Evolutionary conservation across 345 rosid species (phyloP), one percentile per base, ranked within the genome.

Genomic region (Citrus australasica): DNA sequence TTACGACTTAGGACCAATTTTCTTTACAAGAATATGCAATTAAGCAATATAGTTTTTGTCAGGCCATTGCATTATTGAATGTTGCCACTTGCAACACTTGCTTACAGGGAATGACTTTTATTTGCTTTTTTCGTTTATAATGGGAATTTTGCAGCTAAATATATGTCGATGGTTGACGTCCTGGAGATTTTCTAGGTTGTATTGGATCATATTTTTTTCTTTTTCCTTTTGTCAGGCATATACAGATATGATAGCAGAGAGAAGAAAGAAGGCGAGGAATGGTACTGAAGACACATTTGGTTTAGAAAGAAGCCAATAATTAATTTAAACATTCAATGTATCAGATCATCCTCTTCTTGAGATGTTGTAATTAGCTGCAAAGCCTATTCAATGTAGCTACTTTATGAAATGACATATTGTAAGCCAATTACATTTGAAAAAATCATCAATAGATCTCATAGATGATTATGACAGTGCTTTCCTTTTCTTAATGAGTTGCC

Each of bases 261-360:
- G 97, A 83, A 85, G 98, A 79, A 86, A 84, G 82, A 88, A 82
- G 79, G 92, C 93, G 80, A 85, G 79, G 28, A 93, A 79, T 69
- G 96, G 96, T 42, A 79, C n/a, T 60, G 99, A 95, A 84, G 97
- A 93, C 82, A 93, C 87, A 53, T 93, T 87, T 81, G 99, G 98
- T 80, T 42, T 14, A 83, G 83, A 77, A 73, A 90, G 86, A 89
- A 85, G 74, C 76, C 89, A 76, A 16, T 88, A 84, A 86, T 61
- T 25, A 11, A 69, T 24, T 2, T 14, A 1, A 27, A 28, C 33
- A 13, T 7, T 25, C 16, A 14, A 74, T 24, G 30, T 76, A 35
- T 46, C 59, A 38, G 9, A 16, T 27, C 55, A 48, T 64, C 70
- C 16, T 46, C 40, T 68, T 3, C 48, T 10, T 7, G 40, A 56